phyloP scores from a whole-genome alignment of 306 rosid species.

The Mimosa bimucronata region DNA sequence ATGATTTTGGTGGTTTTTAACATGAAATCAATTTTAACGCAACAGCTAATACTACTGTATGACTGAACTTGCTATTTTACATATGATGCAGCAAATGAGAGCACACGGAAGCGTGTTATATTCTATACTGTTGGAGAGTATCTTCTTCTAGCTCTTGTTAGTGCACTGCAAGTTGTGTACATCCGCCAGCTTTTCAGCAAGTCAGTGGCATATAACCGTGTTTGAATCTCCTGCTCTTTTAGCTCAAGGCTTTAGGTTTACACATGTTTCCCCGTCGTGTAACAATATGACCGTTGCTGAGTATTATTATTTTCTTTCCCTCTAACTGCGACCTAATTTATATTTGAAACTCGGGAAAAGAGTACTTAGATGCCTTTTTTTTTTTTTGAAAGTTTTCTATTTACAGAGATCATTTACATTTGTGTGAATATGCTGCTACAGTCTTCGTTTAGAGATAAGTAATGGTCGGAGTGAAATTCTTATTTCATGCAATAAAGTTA shows the following conservation, averaged over 20 bases:
- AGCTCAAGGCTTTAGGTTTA: constrained; percentile 44
- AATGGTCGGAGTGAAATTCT: too few species aligned
- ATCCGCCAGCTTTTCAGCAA: constrained; percentile 96
- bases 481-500: too few species aligned
- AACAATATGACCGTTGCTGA: constrained; percentile 31
- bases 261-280: constrained; percentile 34
- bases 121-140: constrained; percentile 84
- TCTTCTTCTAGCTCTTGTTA: constrained; percentile 67
- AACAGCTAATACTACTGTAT: too few species aligned
- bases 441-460: too few species aligned
- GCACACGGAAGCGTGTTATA: constrained; percentile 85
- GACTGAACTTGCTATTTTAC: background rate
- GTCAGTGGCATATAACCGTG: constrained; percentile 89
- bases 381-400: constrained; percentile 28
- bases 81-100: constrained; percentile 76
- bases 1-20: background rate
- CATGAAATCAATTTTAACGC: background rate
- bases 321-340: constrained; percentile 5
- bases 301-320: constrained; percentile 25
- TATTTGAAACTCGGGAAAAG: constrained; percentile 20
- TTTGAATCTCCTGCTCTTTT: constrained; percentile 55
- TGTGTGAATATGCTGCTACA: too few species aligned
- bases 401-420: background rate
- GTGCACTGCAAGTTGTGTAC: constrained; percentile 76
- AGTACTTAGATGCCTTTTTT: constrained; percentile 3